phyloP scores from a whole-genome alignment of 495 filamentous ascomycete genomes.

The Oidiodendron maius region DNA sequence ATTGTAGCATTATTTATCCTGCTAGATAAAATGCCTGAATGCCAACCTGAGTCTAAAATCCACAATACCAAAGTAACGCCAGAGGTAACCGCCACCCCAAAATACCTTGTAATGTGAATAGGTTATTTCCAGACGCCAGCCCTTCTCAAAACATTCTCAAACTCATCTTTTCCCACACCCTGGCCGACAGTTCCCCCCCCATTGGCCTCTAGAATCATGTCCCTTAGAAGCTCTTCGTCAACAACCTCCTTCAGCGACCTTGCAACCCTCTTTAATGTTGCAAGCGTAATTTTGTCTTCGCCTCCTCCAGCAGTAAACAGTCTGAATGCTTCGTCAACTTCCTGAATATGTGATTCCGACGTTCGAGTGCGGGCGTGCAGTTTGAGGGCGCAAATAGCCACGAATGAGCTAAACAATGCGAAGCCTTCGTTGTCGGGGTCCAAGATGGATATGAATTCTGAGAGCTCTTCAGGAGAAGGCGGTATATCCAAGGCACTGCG shows the following conservation, averaged over 20 bases:
- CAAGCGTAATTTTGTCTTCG: conserved; percentile 60
- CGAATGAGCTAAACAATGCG: conserved; percentile 68
- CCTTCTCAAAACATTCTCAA: conserved; percentile 77
- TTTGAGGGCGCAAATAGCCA: conserved; percentile 81
- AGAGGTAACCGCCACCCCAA: not conserved
- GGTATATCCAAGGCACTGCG: conserved; percentile 68
- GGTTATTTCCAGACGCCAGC: conserved; percentile 57
- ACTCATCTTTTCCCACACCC: conserved; percentile 73
- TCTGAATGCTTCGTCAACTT: conserved; percentile 73
- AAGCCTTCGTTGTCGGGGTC: conserved; percentile 77
- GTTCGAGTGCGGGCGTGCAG: conserved; percentile 51
- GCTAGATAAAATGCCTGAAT: too few species aligned
- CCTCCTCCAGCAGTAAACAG: conserved; percentile 55
- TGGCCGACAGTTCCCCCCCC: conserved; percentile 63
- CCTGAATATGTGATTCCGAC: conserved; percentile 39
- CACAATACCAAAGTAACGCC: too few species aligned
- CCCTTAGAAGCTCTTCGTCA: conserved; percentile 69
- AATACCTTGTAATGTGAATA: not conserved
- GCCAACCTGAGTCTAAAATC: too few species aligned
- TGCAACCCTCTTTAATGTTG: conserved; percentile 72
- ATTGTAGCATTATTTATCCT: too few species aligned
- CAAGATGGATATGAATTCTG: conserved; percentile 67
- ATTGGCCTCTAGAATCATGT: conserved; percentile 94
- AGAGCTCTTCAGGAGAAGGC: conserved; percentile 59
- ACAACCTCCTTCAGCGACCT: conserved; percentile 76